These are phyloP conservation scores for Hymenoscyphus infarciens DNA, from an alignment of 2,329 filamentous ascomycete genomes.

Conservation along the genomic window DNA sequence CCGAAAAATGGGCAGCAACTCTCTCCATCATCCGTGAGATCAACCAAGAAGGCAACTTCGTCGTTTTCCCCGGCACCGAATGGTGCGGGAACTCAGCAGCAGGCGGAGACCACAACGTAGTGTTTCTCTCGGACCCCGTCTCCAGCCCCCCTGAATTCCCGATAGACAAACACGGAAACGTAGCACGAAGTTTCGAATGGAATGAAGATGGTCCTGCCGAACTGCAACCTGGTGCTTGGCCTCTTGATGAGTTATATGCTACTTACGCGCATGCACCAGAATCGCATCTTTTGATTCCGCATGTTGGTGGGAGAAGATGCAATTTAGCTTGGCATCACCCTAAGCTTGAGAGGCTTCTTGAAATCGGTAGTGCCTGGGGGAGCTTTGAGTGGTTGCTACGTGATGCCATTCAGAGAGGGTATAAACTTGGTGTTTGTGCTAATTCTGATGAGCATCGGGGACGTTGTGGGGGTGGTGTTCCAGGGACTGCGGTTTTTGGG, in stretches of 20 bases:
- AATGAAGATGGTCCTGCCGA: constrained; percentile 37
- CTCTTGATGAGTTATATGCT: constrained; percentile 38
- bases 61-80: constrained; percentile 37
- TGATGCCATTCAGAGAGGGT: constrained; percentile 34
- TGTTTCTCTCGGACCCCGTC: constrained; percentile 35
- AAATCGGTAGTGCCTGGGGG: constrained; percentile 39
- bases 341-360: constrained; percentile 35
- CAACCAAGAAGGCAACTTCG: constrained; percentile 29
- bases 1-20: constrained; percentile 33
- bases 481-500: constrained; percentile 37
- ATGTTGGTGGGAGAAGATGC: constrained; percentile 37
- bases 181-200: constrained; percentile 39
- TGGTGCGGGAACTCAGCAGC: constrained; percentile 39
- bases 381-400: constrained; percentile 37
- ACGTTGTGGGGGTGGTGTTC: constrained; percentile 37
- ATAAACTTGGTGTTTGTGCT: constrained; percentile 37
- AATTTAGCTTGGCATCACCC: constrained; percentile 39
- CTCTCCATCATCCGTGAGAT: constrained; percentile 24
- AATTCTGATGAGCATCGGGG: constrained; percentile 39
- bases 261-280: constrained; percentile 36
- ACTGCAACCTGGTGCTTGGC: constrained; percentile 36
- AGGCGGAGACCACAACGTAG: constrained; percentile 37
- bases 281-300: constrained; percentile 37
- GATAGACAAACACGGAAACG: constrained; percentile 34
- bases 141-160: constrained; percentile 32